phyloP scores from a whole-genome alignment of 169 alveolate genomes.

The Eimeria nieschulzi region DNA sequence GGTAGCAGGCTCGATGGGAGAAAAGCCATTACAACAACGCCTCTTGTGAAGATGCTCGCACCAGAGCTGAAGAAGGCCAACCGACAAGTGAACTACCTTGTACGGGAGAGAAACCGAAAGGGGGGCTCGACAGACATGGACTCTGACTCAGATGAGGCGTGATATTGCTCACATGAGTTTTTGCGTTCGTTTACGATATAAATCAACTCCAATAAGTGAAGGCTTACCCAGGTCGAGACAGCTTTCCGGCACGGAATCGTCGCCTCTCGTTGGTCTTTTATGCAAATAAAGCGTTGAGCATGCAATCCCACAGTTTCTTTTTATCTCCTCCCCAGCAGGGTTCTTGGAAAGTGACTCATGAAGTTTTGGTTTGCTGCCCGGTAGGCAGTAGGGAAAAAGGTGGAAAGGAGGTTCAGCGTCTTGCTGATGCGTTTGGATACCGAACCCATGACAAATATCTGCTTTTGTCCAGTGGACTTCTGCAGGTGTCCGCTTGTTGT shows the following conservation, averaged over 20 bases:
- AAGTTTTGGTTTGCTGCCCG: too few species aligned
- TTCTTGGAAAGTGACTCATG: too few species aligned
- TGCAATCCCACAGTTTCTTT: too few species aligned
- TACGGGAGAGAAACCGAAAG: slow-evolving; percentile 45
- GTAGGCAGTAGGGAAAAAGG: too few species aligned
- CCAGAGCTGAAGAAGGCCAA: slow-evolving; percentile 48
- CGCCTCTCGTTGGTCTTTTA: too few species aligned
- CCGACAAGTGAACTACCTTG: slow-evolving; percentile 55
- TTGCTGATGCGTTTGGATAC: not conserved
- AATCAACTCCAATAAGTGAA: too few species aligned
- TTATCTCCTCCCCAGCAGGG: too few species aligned
- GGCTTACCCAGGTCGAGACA: too few species aligned
- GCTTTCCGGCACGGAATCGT: too few species aligned
- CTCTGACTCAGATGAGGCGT: slow-evolving; percentile 26
- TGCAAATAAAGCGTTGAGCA: too few species aligned
- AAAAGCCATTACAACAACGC: slow-evolving; percentile 62
- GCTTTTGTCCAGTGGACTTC: not conserved
- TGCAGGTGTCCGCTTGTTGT: not conserved
- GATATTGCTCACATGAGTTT: not conserved
- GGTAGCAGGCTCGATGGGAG: slow-evolving; percentile 65
- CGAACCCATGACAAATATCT: not conserved
- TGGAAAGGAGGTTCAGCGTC: not conserved
- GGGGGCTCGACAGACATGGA: slow-evolving; percentile 15
- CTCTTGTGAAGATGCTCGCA: slow-evolving; percentile 49
- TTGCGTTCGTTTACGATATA: too few species aligned